Evolutionary conservation across 2,329 filamentous ascomycete species (phyloP).

Genomic region (Zymoseptoria crescenta): DNA sequence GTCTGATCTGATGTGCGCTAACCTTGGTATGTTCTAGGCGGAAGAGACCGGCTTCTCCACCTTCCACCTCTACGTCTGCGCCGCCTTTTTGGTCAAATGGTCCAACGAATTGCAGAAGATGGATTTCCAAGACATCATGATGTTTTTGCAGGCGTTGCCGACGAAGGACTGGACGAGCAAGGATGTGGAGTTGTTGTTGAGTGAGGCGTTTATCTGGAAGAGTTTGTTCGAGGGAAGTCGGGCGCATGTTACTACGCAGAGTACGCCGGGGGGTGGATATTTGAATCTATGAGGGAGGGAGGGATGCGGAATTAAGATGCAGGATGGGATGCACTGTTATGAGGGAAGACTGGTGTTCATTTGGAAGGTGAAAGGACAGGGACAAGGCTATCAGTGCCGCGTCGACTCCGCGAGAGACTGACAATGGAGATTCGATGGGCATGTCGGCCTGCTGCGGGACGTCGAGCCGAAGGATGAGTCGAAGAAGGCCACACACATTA

Average conservation of each 20-base stretch:
- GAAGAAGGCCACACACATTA: no score
- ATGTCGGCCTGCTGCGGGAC: no score
- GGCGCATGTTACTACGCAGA: conserved; percentile 57
- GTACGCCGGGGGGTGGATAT: conserved; percentile 14
- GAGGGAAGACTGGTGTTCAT: background rate
- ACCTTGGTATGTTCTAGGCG: no score
- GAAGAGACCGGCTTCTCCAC: conserved; percentile 98
- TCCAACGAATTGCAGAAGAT: conserved; percentile 89
- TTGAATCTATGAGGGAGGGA: conserved; percentile 1
- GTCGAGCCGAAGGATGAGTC: no score
- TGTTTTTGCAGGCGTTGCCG: conserved; percentile 93
- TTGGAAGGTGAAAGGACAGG: no score
- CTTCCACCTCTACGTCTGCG: conserved; percentile 97
- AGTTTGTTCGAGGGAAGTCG: conserved; percentile 91
- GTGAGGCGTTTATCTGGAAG: conserved; percentile 98
- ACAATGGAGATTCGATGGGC: no score
- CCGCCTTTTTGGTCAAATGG: conserved; percentile 97
- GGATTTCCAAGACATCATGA: conserved; percentile 99
- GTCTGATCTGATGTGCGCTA: no score
- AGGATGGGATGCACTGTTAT: background rate
- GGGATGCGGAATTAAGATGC: background rate
- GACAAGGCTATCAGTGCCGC: no score
- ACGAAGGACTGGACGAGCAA: conserved; percentile 95
- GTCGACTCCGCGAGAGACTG: no score
- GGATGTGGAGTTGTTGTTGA: conserved; percentile 90